These are phyloP conservation scores for Globisporangium heterothallicum DNA, from an alignment of 352 stramenopile species.

Conservation along the genomic window DNA sequence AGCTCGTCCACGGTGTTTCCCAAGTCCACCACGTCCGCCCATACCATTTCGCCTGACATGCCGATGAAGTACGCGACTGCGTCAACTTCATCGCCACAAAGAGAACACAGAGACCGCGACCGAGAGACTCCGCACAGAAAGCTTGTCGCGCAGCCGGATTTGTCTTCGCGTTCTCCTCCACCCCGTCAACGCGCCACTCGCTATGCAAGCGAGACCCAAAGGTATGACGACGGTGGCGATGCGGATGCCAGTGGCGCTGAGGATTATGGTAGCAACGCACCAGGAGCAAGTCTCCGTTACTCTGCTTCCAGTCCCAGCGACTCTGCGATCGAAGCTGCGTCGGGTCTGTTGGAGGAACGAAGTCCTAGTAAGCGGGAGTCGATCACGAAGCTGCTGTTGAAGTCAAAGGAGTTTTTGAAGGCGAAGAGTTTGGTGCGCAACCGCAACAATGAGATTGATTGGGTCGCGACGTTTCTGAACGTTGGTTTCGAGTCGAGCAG, in stretches of 20 bases:
- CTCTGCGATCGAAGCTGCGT: conserved; percentile 13
- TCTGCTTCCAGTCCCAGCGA: conserved; percentile 1
- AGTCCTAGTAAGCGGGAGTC: conserved; percentile 31
- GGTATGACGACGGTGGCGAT: too few species aligned
- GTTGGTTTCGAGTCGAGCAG: conserved; percentile 64
- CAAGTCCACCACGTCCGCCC: too few species aligned
- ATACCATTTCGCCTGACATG: neutral
- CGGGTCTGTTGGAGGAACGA: conserved; percentile 11
- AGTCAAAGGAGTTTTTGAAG: conserved; percentile 62
- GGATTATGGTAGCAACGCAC: too few species aligned
- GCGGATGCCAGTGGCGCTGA: too few species aligned
- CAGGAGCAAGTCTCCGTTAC: too few species aligned
- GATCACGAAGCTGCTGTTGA: conserved; percentile 48
- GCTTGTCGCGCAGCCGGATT: neutral
- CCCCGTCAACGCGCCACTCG: neutral
- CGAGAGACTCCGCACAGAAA: neutral
- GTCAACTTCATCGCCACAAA: neutral
- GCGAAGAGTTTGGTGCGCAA: conserved; percentile 61
- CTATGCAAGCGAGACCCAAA: too few species aligned
- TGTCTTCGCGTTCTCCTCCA: neutral
- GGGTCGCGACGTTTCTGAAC: conserved; percentile 68
- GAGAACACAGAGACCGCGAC: conserved; percentile 1
- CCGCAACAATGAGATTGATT: conserved; percentile 74
- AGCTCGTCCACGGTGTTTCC: neutral
- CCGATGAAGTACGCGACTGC: neutral